Evolutionary conservation across 495 filamentous ascomycete species (phyloP).

Genomic region (Lineolata rhizophorae): DNA sequence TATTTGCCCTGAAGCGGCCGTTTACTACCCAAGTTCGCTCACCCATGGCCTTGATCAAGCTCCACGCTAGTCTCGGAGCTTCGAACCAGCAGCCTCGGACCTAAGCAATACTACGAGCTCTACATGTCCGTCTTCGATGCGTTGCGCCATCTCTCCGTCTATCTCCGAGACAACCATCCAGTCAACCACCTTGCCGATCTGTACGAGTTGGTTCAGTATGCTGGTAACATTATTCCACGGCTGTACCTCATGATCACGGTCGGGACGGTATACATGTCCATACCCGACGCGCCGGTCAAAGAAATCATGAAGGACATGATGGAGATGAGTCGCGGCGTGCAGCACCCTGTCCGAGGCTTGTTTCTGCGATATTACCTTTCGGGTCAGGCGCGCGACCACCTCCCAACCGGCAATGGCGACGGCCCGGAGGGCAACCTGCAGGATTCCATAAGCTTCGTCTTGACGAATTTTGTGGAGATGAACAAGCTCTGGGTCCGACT

Average conservation of each 20-base stretch:
- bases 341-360: slow-evolving; percentile 84
- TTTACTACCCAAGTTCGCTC: no score
- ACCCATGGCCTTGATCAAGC: no score
- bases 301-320: slow-evolving; percentile 99
- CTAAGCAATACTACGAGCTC: slow-evolving; percentile 97
- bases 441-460: slow-evolving; percentile 88
- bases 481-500: slow-evolving; percentile 97
- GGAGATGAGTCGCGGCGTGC: slow-evolving; percentile 97
- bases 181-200: slow-evolving; percentile 95
- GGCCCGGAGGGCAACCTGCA: slow-evolving; percentile 94
- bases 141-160: slow-evolving; percentile 84
- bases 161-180: slow-evolving; percentile 90
- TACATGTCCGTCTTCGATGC: slow-evolving; percentile 99
- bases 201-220: slow-evolving; percentile 97
- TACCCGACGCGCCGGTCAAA: slow-evolving; percentile 95
- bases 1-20: no score
- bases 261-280: slow-evolving; percentile 95
- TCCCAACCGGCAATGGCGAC: slow-evolving; percentile 62
- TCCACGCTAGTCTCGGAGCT: slow-evolving; percentile 95
- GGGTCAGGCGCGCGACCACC: slow-evolving; percentile 73
- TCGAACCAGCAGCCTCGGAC: slow-evolving; percentile 81
- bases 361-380: slow-evolving; percentile 92
- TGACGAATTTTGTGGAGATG: slow-evolving; percentile 99
- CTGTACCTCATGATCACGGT: slow-evolving; percentile 98
- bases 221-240: slow-evolving; percentile 89